Percentiles rank a stretch among this genome's conserved stretches.
Evolutionary conservation across 2,329 filamentous ascomycete genomes (phyloP).

Genomic region (Phialophora macrospora): DNA sequence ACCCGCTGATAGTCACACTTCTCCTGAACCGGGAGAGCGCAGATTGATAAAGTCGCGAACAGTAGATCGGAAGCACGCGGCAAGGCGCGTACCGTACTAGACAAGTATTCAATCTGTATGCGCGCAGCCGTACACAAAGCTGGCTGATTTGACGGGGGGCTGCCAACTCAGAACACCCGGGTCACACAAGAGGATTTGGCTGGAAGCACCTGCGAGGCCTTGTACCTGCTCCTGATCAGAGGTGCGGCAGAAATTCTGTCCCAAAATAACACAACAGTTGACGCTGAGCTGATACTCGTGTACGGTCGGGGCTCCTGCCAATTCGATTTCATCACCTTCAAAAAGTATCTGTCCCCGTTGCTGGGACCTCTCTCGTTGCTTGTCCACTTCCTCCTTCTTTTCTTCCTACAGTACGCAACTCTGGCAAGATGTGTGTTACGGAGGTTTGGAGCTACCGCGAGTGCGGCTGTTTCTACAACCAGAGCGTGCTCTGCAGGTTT

Average conservation of each 20-base stretch:
- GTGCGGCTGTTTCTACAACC: slow-evolving; percentile 37
- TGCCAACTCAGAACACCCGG: slow-evolving; percentile 9
- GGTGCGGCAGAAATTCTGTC: slow-evolving; percentile 18
- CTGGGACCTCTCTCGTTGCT: slow-evolving; percentile 5
- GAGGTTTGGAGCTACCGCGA: slow-evolving; percentile 39
- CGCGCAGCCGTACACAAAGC: slow-evolving; percentile 22
- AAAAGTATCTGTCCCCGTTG: slow-evolving; percentile 26
- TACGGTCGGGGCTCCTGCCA: slow-evolving; percentile 25
- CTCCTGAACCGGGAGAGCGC: neutral
- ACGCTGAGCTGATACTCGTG: slow-evolving; percentile 18
- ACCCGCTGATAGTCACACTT: neutral
- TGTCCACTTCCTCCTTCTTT: neutral
- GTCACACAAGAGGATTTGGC: slow-evolving; percentile 20
- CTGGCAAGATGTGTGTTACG: slow-evolving; percentile 33
- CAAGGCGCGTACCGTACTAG: slow-evolving; percentile 21
- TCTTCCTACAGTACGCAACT: neutral
- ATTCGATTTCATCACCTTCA: slow-evolving; percentile 19
- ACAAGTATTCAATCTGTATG: slow-evolving; percentile 26
- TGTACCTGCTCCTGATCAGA: slow-evolving; percentile 5
- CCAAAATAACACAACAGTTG: slow-evolving; percentile 9
- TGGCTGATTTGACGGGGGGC: slow-evolving; percentile 2
- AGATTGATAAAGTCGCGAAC: neutral
- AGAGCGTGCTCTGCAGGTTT: slow-evolving; percentile 28
- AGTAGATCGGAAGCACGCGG: neutral
- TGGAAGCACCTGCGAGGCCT: neutral